A percentile compares a stretch with the other conserved stretches of the same genome.
Conservation (phyloP, 805 yeast species). For the Diddensiella caesifluorescens region DNA sequence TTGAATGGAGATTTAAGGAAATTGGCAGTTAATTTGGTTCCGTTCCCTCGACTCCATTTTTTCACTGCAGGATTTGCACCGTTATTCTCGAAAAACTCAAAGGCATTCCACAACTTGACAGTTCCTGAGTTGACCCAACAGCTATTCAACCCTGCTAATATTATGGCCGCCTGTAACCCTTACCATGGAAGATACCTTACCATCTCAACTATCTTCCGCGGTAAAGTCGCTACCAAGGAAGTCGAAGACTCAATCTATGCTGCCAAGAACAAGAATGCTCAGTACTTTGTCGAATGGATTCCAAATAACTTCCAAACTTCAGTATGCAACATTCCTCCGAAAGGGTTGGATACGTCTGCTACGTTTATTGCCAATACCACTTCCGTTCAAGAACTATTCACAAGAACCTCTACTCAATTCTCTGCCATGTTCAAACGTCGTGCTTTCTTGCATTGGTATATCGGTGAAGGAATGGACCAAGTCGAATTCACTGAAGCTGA, state of each 20-base stretch:
- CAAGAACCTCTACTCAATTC: conserved; percentile 86
- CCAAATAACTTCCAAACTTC: conserved; percentile 96
- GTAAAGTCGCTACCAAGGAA: conserved; percentile 88
- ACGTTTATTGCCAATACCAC: conserved; percentile 94
- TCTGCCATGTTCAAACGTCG: conserved; percentile 89
- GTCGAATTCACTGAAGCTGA: conserved; percentile 93
- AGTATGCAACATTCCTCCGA: conserved; percentile 88
- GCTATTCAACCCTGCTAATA: conserved; percentile 85
- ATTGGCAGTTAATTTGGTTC: conserved; percentile 89
- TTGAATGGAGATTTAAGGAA: conserved; percentile 89
- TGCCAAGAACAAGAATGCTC: conserved; percentile 77
- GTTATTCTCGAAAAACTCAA: conserved; percentile 72
- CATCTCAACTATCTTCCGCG: conserved; percentile 91
- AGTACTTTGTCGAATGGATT: conserved; percentile 91
- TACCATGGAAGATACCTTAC: conserved; percentile 88
- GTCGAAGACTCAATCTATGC: conserved; percentile 92
- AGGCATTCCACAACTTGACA: conserved; percentile 76
- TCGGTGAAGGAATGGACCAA: conserved; percentile 95
- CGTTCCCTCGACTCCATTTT: conserved; percentile 94
- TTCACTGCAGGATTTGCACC: conserved; percentile 97
- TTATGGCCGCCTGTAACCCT: conserved; percentile 97
- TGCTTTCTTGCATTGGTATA: conserved; percentile 96
- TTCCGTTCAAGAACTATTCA: conserved; percentile 86
- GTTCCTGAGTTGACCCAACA: conserved; percentile 95
- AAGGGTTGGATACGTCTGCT: conserved; percentile 80